Percentiles rank a stretch among this genome's conserved stretches.
Conservation (phyloP, 73 alveolate species). For the Effrenium voratum region DNA sequence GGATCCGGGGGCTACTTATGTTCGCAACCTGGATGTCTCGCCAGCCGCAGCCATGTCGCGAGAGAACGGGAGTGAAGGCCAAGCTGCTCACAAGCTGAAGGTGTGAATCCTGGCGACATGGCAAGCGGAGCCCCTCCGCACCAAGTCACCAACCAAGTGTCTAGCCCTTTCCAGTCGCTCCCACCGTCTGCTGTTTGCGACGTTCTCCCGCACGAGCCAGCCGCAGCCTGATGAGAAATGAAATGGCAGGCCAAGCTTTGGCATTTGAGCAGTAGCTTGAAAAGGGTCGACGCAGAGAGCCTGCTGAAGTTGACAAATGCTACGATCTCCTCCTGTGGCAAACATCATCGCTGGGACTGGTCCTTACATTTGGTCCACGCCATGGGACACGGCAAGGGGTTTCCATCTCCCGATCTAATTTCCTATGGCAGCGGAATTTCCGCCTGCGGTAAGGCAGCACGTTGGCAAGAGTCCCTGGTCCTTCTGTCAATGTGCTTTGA, state of each 20-base stretch:
- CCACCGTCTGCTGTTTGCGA: too few relatives aligned
- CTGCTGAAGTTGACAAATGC: background rate
- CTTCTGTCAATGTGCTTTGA: background rate
- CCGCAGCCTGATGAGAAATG: background rate
- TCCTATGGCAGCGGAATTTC: constrained; percentile 8
- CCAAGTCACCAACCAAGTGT: too few relatives aligned
- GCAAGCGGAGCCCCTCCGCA: too few relatives aligned
- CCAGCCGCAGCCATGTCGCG: too few relatives aligned
- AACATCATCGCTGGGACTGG: constrained; percentile 45
- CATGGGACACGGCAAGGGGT: background rate
- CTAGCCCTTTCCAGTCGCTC: too few relatives aligned
- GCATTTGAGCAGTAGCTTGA: background rate
- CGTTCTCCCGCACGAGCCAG: background rate
- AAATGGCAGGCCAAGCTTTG: constrained; percentile 24
- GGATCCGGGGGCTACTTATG: too few relatives aligned
- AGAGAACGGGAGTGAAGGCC: too few relatives aligned
- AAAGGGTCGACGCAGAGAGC: background rate
- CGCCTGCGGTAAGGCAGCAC: background rate
- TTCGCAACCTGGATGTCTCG: too few relatives aligned
- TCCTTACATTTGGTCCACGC: constrained; percentile 1
- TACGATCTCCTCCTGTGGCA: constrained; percentile 2
- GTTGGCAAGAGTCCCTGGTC: constrained; percentile 43
- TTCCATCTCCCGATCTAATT: background rate
- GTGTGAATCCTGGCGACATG: too few relatives aligned
- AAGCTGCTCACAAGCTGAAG: too few relatives aligned